Evolutionary conservation across 2,329 filamentous ascomycete species (phyloP).

Genomic region (Fusarium irregulare): DNA sequence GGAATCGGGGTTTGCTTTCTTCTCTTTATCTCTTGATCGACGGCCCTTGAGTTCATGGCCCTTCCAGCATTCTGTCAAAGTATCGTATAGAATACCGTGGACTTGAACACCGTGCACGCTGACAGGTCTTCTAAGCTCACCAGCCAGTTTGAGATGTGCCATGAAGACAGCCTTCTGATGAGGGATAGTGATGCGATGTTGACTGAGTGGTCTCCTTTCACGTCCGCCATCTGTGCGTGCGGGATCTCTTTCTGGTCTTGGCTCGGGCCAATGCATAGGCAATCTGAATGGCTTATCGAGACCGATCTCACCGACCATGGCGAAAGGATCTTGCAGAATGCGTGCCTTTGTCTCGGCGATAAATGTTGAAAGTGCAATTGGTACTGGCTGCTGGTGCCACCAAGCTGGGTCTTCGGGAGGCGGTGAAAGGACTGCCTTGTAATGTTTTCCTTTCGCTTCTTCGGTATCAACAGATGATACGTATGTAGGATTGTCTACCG

Average conservation of each 20-base stretch:
- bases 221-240: slow-evolving; percentile 72
- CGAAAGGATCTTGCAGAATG: slow-evolving; percentile 66
- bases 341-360: slow-evolving; percentile 65
- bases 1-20: slow-evolving; percentile 25
- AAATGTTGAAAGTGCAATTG: slow-evolving; percentile 66
- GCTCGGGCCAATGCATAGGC: slow-evolving; percentile 64
- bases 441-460: slow-evolving; percentile 33
- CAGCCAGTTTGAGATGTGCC: slow-evolving; percentile 74
- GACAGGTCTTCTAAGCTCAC: slow-evolving; percentile 70
- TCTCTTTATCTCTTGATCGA: slow-evolving; percentile 53
- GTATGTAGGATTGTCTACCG: not conserved
- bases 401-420: slow-evolving; percentile 32
- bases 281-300: slow-evolving; percentile 79
- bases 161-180: slow-evolving; percentile 74
- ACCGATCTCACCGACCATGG: slow-evolving; percentile 79
- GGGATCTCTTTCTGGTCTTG: slow-evolving; percentile 20
- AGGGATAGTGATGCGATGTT: slow-evolving; percentile 70
- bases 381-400: slow-evolving; percentile 62
- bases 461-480: not conserved
- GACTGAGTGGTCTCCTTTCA: slow-evolving; percentile 73
- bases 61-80: slow-evolving; percentile 69
- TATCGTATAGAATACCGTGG: slow-evolving; percentile 74
- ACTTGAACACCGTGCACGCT: slow-evolving; percentile 78
- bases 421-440: slow-evolving; percentile 30
- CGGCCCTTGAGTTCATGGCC: slow-evolving; percentile 70